These are phyloP conservation scores for Parafenestella ontariensis DNA, from an alignment of 2,329 filamentous ascomycete genomes.

Conservation along the genomic window DNA sequence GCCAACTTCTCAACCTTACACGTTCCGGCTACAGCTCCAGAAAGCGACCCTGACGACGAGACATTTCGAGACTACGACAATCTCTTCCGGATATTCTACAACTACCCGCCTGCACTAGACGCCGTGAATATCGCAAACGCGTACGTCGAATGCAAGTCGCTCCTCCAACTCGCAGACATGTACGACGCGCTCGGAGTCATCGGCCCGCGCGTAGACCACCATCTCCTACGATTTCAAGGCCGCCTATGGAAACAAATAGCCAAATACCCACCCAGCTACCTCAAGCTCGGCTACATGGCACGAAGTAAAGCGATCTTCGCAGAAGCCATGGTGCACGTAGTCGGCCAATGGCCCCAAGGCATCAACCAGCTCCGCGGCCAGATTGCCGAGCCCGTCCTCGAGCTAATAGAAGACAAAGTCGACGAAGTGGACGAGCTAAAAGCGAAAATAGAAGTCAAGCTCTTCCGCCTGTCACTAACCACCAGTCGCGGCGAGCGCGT, in stretches of 20 bases:
- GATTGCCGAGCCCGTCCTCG: constrained; percentile 77
- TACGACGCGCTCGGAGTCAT: constrained; percentile 91
- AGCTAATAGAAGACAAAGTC: constrained; percentile 93
- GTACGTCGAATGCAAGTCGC: constrained; percentile 91
- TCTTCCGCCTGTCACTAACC: constrained; percentile 81
- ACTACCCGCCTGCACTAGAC: constrained; percentile 83
- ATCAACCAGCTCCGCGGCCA: constrained; percentile 75
- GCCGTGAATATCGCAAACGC: constrained; percentile 88
- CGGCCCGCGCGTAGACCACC: constrained; percentile 89
- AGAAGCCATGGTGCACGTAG: constrained; percentile 88
- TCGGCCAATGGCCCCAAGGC: constrained; percentile 89
- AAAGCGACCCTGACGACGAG: constrained; percentile 71
- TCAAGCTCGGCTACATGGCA: constrained; percentile 86
- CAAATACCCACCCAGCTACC: constrained; percentile 91
- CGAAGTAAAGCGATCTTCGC: constrained; percentile 78
- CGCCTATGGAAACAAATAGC: constrained; percentile 95
- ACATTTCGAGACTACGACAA: constrained; percentile 93
- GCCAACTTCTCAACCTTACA: constrained; percentile 74
- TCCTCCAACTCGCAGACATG: constrained; percentile 88
- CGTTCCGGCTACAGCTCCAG: constrained; percentile 42
- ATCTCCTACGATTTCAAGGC: constrained; percentile 88
- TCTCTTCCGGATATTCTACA: constrained; percentile 94
- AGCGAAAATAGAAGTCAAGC: constrained; percentile 76
- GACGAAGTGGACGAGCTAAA: constrained; percentile 88
- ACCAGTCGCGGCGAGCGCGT: constrained; percentile 84